Evolutionary conservation across 306 rosid species (phyloP), one percentile per base, ranked within the genome.

Genomic region (Trichosanthes truncata): DNA sequence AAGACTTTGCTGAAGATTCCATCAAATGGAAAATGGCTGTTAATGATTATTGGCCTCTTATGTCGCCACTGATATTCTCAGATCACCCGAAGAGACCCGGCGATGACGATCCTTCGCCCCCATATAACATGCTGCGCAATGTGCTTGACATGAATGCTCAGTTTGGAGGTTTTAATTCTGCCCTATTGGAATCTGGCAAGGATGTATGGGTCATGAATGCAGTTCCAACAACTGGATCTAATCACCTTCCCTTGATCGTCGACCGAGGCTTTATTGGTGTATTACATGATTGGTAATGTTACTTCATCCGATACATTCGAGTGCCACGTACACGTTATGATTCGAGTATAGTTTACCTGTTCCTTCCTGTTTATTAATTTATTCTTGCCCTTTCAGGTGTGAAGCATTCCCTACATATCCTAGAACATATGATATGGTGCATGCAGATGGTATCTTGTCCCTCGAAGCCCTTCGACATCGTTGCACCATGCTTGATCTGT

Each of bases 1-100:
- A 89, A 62, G 97, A 94, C 78, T 82, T 90, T 74, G 26, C 83
- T 40, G 98, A 92, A 76, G 92, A 92, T 36, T 66, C 84, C 12
- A 89, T 85, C 57, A 84, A 69, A 79, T 92, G 96, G 98, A 92
- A 80, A 85, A 55, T 76, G 79, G 84, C 91, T 20, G 87, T 94
- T 53, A 86, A 66, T 61, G 91, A 94, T 84, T 94, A 94, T 83
- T 94, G 98, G 98, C 89, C 97, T 66, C 94, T 92, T 83, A 78
- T 92, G 66, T 92, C 98, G 49, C 98, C 98, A 17, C 76, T 92
- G 76, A 92, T 94, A 84, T 94, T 92, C 87, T 94, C 98, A 15
- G 98, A 94, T 84, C 98, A 94, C 84, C 97, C 97, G 21, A 94
- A 94, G 89, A 88, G 98, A 80, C 97, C 95, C 4, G 97, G 97